A percentile compares a stretch with the other conserved stretches of the same genome.
phyloP scores from a whole-genome alignment of 1,284 basidiomycete species.

The Boletellus sp. region DNA sequence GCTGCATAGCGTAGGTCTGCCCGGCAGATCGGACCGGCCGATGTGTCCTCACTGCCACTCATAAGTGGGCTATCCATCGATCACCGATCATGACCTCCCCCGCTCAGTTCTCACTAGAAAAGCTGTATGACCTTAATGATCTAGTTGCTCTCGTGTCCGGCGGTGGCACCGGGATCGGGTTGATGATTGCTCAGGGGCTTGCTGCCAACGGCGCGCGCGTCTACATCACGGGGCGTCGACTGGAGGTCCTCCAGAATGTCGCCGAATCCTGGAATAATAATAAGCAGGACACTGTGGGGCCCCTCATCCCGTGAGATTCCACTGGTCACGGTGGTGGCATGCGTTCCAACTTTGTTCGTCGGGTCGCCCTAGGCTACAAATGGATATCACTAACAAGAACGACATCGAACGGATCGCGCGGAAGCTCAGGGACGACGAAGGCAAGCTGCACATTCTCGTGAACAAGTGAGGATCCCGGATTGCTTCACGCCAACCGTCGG shows the following conservation, averaged over 20 bases:
- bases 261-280: constrained; percentile 45
- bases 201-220: constrained; percentile 78
- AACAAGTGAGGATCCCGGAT: constrained; percentile 55
- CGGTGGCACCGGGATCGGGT: constrained; percentile 76
- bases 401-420: constrained; percentile 59
- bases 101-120: constrained; percentile 31
- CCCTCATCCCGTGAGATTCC: constrained; percentile 53
- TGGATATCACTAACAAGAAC: constrained; percentile 69
- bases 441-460: constrained; percentile 72
- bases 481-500: not conserved
- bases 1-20: not conserved
- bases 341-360: not conserved
- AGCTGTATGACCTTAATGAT: constrained; percentile 56
- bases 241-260: constrained; percentile 58
- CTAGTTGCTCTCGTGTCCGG: constrained; percentile 74
- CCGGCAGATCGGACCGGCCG: not conserved
- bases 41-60: not conserved
- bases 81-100: constrained; percentile 23
- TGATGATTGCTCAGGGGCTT: constrained; percentile 72
- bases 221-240: constrained; percentile 71
- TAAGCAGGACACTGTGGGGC: constrained; percentile 39
- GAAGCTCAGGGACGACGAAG: constrained; percentile 44
- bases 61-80: not conserved
- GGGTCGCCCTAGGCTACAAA: constrained; percentile 44
- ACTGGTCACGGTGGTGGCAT: constrained; percentile 1